phyloP scores from a whole-genome alignment of 2,329 filamentous ascomycete species.

The Immersiporthe knoxdaviesiana region DNA sequence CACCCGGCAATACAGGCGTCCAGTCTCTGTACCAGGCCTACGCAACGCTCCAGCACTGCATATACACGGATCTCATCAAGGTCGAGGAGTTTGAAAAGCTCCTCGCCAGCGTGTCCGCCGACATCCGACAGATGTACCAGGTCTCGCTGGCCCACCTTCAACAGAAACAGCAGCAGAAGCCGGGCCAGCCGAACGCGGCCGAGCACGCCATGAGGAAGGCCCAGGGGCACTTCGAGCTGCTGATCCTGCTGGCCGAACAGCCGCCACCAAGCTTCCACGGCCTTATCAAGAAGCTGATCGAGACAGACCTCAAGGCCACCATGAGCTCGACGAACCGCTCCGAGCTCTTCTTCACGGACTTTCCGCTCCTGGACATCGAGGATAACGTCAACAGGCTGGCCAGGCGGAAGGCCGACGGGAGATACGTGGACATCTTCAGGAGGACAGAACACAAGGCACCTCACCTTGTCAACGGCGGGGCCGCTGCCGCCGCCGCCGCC shows the following conservation, averaged over 20 bases:
- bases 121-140: conserved; percentile 57
- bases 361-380: conserved; percentile 67
- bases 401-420: conserved; percentile 41
- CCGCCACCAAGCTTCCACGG: conserved; percentile 53
- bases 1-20: conserved; percentile 39
- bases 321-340: conserved; percentile 64
- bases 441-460: conserved; percentile 62
- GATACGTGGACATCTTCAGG: conserved; percentile 61
- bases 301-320: conserved; percentile 60
- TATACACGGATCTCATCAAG: conserved; percentile 57
- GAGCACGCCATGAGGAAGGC: conserved; percentile 50
- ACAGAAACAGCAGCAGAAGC: conserved; percentile 49
- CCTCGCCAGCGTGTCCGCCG: conserved; percentile 51
- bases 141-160: conserved; percentile 49
- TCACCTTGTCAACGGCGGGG: conserved; percentile 35
- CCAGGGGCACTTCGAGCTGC: conserved; percentile 55
- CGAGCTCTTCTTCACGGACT: conserved; percentile 74
- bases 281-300: conserved; percentile 69
- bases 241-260: conserved; percentile 53
- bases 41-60: conserved; percentile 55
- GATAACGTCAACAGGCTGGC: conserved; percentile 56
- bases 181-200: conserved; percentile 39
- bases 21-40: conserved; percentile 60
- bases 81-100: conserved; percentile 66
- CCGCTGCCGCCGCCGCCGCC: no score